phyloP scores from a whole-genome alignment of 1,284 basidiomycete species.

The Cutaneotrichosporon spelunceum region DNA sequence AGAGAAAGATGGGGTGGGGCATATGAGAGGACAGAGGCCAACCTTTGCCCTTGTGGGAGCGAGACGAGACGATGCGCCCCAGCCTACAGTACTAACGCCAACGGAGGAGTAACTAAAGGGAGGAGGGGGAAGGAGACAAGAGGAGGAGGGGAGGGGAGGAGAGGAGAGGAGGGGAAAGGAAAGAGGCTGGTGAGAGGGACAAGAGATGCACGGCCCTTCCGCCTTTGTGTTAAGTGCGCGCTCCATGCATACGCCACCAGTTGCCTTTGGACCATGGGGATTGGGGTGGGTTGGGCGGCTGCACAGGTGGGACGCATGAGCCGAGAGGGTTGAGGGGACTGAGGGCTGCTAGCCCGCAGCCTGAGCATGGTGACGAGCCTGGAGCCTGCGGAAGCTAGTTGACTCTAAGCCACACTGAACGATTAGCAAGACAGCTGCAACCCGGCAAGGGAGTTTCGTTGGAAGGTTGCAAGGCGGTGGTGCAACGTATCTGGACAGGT shows the following conservation, averaged over 20 bases:
- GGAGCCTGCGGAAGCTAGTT: neutral
- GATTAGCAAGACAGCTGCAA: neutral
- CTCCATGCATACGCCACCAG: neutral
- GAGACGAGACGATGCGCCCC: neutral
- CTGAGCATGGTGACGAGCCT: neutral
- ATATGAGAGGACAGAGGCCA: neutral
- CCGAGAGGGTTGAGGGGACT: neutral
- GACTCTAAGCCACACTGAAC: neutral
- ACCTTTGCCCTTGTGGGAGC: neutral
- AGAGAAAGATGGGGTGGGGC: neutral
- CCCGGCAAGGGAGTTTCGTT: neutral
- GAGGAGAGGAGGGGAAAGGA: neutral
- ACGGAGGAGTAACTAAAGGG: neutral
- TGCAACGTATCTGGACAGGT: neutral
- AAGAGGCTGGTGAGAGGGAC: neutral
- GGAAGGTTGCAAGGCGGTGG: neutral
- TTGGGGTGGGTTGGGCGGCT: neutral
- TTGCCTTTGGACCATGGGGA: neutral
- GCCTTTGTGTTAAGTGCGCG: neutral
- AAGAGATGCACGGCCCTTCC: slow-evolving; percentile 3
- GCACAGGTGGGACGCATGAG: neutral
- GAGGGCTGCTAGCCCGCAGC: neutral
- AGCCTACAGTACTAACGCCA: neutral
- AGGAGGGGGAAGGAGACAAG: neutral
- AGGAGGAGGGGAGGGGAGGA: neutral